Base-by-base conservation (phyloP, 139 green algal species). In the Chlorella sp. region DNA sequence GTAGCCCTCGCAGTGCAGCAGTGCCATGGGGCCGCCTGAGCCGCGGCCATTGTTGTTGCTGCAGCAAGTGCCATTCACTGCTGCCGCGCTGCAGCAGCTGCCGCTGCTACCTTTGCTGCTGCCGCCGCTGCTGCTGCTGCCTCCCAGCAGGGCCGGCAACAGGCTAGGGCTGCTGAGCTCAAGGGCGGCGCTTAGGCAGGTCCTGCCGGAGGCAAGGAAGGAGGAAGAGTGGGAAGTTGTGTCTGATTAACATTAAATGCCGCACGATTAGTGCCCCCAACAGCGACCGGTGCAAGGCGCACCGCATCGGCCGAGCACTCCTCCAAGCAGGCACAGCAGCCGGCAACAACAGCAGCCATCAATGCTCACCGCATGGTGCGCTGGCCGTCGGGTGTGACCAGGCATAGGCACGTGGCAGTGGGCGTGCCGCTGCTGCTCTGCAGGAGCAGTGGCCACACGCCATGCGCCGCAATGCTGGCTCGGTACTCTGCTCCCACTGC, bases 1-100 rank as follows among this genome's bases (percentile, higher is more conserved):
- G 87, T 97, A 97, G 36, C 95, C 95, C 85, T 98, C 95, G 34
- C 89, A 92, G 88, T 98, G 95, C 73, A 98, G 83, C 63, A 94
- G 57, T 34, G 55, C 80, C 69, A 56, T 44, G 32, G 17, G 11
- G 80, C 47, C 32, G 64, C 28, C 44, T 51, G 21, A 17, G 87
- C 71, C 9, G 21, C 12, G 39, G n/a, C n/a, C n/a, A n/a, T n/a
- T n/a, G n/a, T n/a, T n/a, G n/a, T n/a, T n/a, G n/a, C n/a, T n/a
- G n/a, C n/a, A n/a, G n/a, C n/a, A n/a, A n/a, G n/a, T n/a, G n/a
- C n/a, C n/a, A n/a, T n/a, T n/a, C n/a, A n/a, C 41, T 38, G 41
- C 71, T 21, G 62, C 23, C 20, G n/a, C 13, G 62, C 62, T 68
- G 62, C n/a, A 1, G 44, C 44, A 51, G 9, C 23, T n/a, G n/a